Evolutionary conservation across 106 monocot genomes (phyloP).

Genomic region (Dendrobium officinale): DNA sequence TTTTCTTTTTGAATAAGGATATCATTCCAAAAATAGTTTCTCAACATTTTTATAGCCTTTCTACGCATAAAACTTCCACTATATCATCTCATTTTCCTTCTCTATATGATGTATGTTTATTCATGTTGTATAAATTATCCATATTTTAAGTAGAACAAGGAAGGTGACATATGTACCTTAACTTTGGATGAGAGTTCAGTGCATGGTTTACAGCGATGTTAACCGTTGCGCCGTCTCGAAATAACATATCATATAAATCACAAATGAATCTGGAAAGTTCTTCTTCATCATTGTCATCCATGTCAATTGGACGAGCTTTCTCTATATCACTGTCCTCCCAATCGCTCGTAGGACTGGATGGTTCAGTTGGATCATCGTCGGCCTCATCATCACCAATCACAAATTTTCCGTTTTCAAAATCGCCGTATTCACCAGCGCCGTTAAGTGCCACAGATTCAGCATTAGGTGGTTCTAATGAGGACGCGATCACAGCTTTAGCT

Average conservation of each 20-base stretch:
- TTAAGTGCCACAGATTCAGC: conserved; percentile 21
- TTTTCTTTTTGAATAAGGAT: neutral
- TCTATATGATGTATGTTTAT: neutral
- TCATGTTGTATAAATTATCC: neutral
- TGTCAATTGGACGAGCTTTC: conserved; percentile 14
- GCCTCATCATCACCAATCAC: conserved; percentile 82
- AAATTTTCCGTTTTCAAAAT: conserved; percentile 53
- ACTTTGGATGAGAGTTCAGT: conserved; percentile 52
- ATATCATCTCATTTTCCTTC: neutral
- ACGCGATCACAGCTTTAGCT: conserved; percentile 87
- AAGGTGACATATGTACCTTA: conserved; percentile 82
- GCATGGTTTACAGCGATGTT: conserved; percentile 68
- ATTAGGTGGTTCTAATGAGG: conserved; percentile 58
- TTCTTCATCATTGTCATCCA: conserved; percentile 62
- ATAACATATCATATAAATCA: conserved; percentile 62
- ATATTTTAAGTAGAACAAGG: conserved; percentile 26
- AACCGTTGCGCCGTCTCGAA: conserved; percentile 60
- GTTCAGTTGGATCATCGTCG: conserved; percentile 35
- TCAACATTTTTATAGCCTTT: neutral
- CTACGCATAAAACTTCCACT: neutral
- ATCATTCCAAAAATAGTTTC: neutral
- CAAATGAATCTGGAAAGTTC: conserved; percentile 70
- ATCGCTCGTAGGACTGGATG: conserved; percentile 54
- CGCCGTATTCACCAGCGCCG: conserved; percentile 24
- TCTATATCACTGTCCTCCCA: conserved; percentile 88